A percentile compares a stretch with the other conserved stretches of the same genome.
These are phyloP conservation scores for Cajanus cajan DNA, from an alignment of 306 rosid genomes.

Conservation along the genomic window DNA sequence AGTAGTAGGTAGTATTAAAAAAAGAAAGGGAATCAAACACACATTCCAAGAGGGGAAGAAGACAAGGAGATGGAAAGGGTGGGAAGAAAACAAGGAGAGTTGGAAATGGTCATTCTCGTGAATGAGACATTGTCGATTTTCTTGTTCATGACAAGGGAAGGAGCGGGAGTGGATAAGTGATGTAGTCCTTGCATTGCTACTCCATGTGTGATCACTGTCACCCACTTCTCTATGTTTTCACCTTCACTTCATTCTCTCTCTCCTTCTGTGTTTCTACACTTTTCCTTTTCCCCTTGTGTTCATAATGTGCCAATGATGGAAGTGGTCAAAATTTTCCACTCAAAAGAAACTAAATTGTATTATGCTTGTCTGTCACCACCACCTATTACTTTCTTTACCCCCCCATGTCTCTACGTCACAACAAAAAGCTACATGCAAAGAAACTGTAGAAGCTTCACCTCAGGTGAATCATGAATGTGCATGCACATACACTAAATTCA, in stretches of 20 bases:
- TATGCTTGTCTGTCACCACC: background rate
- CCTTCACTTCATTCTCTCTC: background rate
- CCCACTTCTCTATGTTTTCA: constrained; percentile 41
- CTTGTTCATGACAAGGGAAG: constrained; percentile 35
- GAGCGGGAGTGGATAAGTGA: constrained; percentile 13
- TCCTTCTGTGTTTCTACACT: background rate
- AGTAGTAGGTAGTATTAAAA: background rate
- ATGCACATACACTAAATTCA: background rate
- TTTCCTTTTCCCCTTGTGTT: background rate
- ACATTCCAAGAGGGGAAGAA: constrained; percentile 57
- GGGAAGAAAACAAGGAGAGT: constrained; percentile 58
- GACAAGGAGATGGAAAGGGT: constrained; percentile 62
- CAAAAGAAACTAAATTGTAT: background rate
- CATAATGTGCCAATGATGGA: constrained; percentile 3
- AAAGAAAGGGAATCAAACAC: constrained; percentile 47
- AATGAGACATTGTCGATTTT: constrained; percentile 52
- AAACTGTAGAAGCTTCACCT: constrained; percentile 13
- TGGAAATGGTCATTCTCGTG: constrained; percentile 73
- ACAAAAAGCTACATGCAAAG: constrained; percentile 15
- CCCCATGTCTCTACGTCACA: background rate
- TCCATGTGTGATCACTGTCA: constrained; percentile 58
- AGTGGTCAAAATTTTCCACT: constrained; percentile 22
- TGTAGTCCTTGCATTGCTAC: constrained; percentile 13
- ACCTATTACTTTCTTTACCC: background rate
- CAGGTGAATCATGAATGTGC: constrained; percentile 1